These are phyloP conservation scores for Papilionanthe hybrid DNA, from an alignment of 116 monocot species.

Conservation along the genomic window DNA sequence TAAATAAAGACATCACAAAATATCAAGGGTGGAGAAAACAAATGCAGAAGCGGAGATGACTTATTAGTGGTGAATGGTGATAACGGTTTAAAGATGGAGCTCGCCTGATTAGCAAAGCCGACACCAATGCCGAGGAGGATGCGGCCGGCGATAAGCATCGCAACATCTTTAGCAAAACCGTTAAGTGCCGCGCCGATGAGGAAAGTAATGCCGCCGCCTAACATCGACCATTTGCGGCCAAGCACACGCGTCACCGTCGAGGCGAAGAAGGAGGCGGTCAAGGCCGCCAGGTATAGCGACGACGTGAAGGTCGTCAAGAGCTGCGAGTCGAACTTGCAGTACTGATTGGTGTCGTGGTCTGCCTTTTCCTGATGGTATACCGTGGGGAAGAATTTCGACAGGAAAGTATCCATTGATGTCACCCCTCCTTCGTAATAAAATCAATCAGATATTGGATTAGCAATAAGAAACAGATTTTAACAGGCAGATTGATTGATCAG, in stretches of 20 bases:
- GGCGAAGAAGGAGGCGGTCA: slow-evolving; percentile 52
- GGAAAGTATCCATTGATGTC: slow-evolving; percentile 50
- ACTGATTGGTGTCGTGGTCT: slow-evolving; percentile 40
- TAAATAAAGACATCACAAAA: too few relatives aligned
- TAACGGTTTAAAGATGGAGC: not conserved
- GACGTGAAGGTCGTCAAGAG: slow-evolving; percentile 60
- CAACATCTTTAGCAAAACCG: slow-evolving; percentile 40
- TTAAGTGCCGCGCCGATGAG: slow-evolving; percentile 42
- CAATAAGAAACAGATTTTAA: not conserved
- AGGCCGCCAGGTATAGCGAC: slow-evolving; percentile 53
- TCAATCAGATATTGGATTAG: not conserved
- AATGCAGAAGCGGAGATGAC: too few relatives aligned
- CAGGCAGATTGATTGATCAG: not conserved
- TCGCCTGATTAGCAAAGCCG: slow-evolving; percentile 60
- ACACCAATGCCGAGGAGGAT: slow-evolving; percentile 64
- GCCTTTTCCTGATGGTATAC: slow-evolving; percentile 40
- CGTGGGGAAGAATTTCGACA: slow-evolving; percentile 55
- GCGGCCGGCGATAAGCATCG: slow-evolving; percentile 64
- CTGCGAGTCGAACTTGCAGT: slow-evolving; percentile 81
- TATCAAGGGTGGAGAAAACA: too few relatives aligned
- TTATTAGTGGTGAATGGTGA: too few relatives aligned
- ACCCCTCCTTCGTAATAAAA: slow-evolving; percentile 21
- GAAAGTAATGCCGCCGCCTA: slow-evolving; percentile 52
- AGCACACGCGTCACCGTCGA: slow-evolving; percentile 29
- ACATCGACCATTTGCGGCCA: slow-evolving; percentile 72